Conservation (phyloP, 352 stramenopile species). For the Phytophthora multivora region DNA sequence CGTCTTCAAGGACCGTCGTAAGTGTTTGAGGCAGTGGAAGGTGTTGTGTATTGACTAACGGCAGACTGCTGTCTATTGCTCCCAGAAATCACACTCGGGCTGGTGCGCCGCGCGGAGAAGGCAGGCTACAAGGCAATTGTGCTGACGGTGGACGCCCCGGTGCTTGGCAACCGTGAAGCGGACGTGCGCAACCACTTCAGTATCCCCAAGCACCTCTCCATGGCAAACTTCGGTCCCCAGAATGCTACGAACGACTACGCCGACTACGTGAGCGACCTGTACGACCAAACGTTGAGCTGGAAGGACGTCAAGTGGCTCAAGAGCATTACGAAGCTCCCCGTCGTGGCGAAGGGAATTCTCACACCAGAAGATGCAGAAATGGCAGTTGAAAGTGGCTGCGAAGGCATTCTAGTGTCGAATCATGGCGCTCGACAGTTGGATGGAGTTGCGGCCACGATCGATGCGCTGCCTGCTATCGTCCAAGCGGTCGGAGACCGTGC, state of each 20-base stretch:
- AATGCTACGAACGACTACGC: slow-evolving; percentile 32
- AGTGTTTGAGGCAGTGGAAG: slow-evolving; percentile 1
- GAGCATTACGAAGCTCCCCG: slow-evolving; percentile 87
- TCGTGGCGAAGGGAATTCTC: slow-evolving; percentile 95
- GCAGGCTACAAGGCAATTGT: slow-evolving; percentile 94
- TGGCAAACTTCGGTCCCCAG: slow-evolving; percentile 36
- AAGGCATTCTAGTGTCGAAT: slow-evolving; percentile 94
- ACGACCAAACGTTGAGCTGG: slow-evolving; percentile 94
- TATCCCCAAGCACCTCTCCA: slow-evolving; percentile 64
- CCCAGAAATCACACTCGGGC: slow-evolving; percentile 92
- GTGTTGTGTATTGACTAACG: neutral
- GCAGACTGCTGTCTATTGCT: slow-evolving; percentile 2
- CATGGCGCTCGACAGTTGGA: slow-evolving; percentile 93
- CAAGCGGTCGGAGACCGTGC: slow-evolving; percentile 74
- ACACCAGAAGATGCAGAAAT: slow-evolving; percentile 91
- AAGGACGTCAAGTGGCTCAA: slow-evolving; percentile 92
- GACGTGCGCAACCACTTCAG: slow-evolving; percentile 94
- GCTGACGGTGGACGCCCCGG: slow-evolving; percentile 95
- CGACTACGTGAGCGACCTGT: slow-evolving; percentile 78
- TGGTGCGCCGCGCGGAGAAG: slow-evolving; percentile 88
- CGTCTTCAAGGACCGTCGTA: slow-evolving; percentile 91
- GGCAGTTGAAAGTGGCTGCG: slow-evolving; percentile 89
- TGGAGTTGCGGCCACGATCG: slow-evolving; percentile 88
- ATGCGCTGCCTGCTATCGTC: slow-evolving; percentile 91
- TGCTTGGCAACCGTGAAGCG: slow-evolving; percentile 94